These are phyloP conservation scores for Cercospora canescens DNA, from an alignment of 2,329 filamentous ascomycete genomes.

Conservation along the genomic window DNA sequence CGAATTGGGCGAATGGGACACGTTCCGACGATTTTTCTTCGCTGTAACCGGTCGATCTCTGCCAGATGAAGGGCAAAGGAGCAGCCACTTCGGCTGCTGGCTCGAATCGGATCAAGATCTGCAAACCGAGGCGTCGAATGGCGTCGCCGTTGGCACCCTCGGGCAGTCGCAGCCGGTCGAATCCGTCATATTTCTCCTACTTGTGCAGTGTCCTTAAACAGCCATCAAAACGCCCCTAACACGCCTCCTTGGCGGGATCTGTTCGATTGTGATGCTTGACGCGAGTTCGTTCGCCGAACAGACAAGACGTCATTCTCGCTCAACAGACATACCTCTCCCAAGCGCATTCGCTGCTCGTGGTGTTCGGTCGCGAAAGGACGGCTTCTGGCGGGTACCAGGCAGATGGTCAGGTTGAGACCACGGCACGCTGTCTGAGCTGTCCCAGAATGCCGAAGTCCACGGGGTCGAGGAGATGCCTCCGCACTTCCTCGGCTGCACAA, in stretches of 20 bases:
- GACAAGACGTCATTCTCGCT: neutral
- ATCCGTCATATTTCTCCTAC: neutral
- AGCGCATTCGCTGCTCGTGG: neutral
- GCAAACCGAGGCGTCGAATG: conserved; percentile 5
- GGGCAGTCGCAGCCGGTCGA: conserved; percentile 7
- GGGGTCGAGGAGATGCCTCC: neutral
- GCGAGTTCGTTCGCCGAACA: neutral
- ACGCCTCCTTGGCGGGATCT: neutral
- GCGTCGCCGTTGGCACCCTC: neutral
- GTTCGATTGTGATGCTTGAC: neutral
- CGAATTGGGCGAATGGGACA: neutral
- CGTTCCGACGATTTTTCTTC: conserved; percentile 4
- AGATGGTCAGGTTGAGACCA: neutral
- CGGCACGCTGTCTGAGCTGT: neutral
- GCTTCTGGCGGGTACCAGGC: neutral
- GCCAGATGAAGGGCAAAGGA: neutral
- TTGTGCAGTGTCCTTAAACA: neutral
- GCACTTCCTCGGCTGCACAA: neutral
- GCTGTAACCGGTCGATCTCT: conserved; percentile 9
- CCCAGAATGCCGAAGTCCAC: neutral
- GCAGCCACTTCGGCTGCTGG: neutral
- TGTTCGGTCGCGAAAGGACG: neutral
- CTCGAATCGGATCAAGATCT: conserved; percentile 10
- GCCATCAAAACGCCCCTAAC: conserved; percentile 1
- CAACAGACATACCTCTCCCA: neutral